A percentile compares a stretch with the other conserved stretches of the same genome.
Evolutionary conservation across 441 rosid genomes (phyloP).

Genomic region (Rhodomyrtus psidioides): DNA sequence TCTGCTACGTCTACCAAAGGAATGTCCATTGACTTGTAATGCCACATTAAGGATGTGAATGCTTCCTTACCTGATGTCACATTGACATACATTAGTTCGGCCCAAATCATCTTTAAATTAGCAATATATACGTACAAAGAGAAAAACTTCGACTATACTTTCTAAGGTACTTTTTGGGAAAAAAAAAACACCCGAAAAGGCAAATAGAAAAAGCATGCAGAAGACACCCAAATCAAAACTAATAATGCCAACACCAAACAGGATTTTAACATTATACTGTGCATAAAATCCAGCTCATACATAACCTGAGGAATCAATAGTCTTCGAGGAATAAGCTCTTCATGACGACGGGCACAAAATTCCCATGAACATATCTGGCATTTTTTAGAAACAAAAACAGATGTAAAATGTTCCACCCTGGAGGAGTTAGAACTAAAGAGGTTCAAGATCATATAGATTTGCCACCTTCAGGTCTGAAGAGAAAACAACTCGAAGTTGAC

Average conservation of each 20-base stretch:
- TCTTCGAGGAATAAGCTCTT: constrained; percentile 50
- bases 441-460: not conserved
- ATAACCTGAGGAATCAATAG: constrained; percentile 47
- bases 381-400: not conserved
- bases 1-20: too few relatives aligned
- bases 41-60: not conserved
- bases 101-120: not conserved
- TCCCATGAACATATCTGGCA: constrained; percentile 52
- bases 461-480: constrained; percentile 35
- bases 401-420: not conserved
- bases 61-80: not conserved
- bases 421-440: not conserved
- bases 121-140: not conserved
- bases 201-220: not conserved
- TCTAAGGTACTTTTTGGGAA: not conserved
- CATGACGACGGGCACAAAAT: constrained; percentile 44
- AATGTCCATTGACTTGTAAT: not conserved
- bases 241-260: not conserved
- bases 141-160: not conserved
- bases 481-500: constrained; percentile 36
- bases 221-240: not conserved
- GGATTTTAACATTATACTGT: not conserved
- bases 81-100: not conserved
- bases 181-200: not conserved
- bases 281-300: not conserved